phyloP scores from a whole-genome alignment of 2,329 filamentous ascomycete species.

The Ophiocordyceps camponoti-floridani region DNA sequence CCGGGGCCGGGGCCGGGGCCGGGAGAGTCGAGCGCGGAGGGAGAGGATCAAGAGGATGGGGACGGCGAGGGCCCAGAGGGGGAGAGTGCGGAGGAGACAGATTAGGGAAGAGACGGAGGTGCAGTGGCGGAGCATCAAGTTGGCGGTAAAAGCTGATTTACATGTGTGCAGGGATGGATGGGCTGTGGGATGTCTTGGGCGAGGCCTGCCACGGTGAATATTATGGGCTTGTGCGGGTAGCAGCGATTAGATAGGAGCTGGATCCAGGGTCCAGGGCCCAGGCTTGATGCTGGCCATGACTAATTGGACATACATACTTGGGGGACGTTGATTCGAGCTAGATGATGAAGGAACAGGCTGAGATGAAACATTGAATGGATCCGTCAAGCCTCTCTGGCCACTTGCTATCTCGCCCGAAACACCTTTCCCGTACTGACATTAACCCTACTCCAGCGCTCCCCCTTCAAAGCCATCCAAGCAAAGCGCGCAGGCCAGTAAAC shows the following conservation, averaged over 20 bases:
- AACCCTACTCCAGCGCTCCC: conserved; percentile 39
- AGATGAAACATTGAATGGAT: too few species aligned
- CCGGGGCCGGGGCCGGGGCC: background rate
- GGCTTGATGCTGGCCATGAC: too few species aligned
- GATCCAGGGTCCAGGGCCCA: too few species aligned
- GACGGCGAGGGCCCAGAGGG: background rate
- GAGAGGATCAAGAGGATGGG: background rate
- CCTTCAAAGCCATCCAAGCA: conserved; percentile 22
- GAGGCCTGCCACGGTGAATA: too few species aligned
- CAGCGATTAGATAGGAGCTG: too few species aligned
- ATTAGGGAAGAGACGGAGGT: background rate
- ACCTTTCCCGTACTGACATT: conserved; percentile 44
- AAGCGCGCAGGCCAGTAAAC: conserved; percentile 38
- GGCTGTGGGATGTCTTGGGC: too few species aligned
- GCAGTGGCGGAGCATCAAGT: background rate
- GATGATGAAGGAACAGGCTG: too few species aligned
- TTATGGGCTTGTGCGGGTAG: too few species aligned
- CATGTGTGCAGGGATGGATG: too few species aligned
- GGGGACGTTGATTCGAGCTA: too few species aligned
- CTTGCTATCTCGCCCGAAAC: conserved; percentile 10
- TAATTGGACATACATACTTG: too few species aligned
- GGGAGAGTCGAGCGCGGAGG: background rate
- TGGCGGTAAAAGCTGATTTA: background rate
- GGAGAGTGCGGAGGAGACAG: background rate
- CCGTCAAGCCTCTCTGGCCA: too few species aligned